Base-by-base conservation (phyloP, 305 asterid species). In the Fraxinus velutina region DNA sequence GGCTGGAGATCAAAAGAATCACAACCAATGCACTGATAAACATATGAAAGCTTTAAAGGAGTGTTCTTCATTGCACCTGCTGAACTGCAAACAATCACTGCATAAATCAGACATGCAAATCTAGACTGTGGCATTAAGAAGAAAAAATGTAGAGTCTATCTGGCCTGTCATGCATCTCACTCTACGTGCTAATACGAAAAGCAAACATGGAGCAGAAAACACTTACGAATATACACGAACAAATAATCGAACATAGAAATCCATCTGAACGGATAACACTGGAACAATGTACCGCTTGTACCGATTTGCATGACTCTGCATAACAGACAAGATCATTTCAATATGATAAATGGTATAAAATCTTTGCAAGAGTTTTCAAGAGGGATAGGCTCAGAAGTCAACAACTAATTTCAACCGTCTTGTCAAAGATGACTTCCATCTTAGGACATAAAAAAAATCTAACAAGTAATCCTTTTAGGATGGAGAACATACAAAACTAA, bases 1-100 rank as follows among this genome's bases (percentile, higher is more conserved):
- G 98, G 94, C 90, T 96, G 99, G 73, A 96, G 99, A 85, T 96
- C 97, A 86, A 94, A 96, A 36, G 98, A 96, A 87, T 96, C 99
- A 82, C 98, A 96, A 42, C 99, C 95, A 84, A 64, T 90, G 90
- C 99, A 96, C 74, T 94, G 99, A 82, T 94, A 96, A 80, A 93
- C 97, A 84, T 96, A 96, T n/a, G 99, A 94, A 60, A 96, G 92
- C 90, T 94, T 96, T 81, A 94, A 80, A 27, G 99, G 98, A 85
- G 99, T 96, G 87, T 88, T 93, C 90, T 96, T 96, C 97, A 93
- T 91, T 50, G 93, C 93, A 89, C 94, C 87, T 78, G 99, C 99
- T 30, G 99, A 96, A 77, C 99, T 96, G 96, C 86, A 85, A 84
- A 42, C 77, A 88, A 75, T 75, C 82, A 83, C 62, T 37, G 52